These are phyloP conservation scores for Rhodotorula paludigena DNA, from an alignment of 768 basidiomycete species.

Conservation along the genomic window DNA sequence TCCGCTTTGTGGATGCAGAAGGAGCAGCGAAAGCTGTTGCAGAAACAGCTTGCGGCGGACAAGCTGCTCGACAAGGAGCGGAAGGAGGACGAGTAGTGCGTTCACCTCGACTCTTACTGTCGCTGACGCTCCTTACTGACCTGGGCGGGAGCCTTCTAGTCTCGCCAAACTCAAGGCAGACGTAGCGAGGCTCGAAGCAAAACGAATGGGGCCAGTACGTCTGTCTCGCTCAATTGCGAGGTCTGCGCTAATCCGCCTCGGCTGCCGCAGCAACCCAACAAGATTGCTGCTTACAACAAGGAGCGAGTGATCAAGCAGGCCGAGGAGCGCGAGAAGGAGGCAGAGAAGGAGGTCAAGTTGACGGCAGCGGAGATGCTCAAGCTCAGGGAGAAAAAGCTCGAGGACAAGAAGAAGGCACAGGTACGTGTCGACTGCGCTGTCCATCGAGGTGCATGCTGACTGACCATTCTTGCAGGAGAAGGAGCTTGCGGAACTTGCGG, in stretches of 20 bases:
- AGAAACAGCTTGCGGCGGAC: not conserved
- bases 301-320: not conserved
- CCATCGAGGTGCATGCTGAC: not conserved
- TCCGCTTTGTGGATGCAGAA: too few species aligned
- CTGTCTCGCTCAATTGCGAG: too few species aligned
- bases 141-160: not conserved
- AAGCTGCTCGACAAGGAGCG: not conserved
- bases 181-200: conserved; percentile 13
- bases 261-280: not conserved
- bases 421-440: not conserved
- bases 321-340: not conserved
- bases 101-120: not conserved
- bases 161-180: conserved; percentile 18
- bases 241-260: not conserved
- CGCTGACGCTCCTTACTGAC: not conserved
- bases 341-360: not conserved
- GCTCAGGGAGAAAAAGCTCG: conserved; percentile 5
- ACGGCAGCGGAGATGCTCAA: conserved; percentile 18
- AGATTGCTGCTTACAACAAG: not conserved
- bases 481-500: not conserved
- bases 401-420: conserved; percentile 6
- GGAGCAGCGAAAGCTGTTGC: not conserved
- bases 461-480: not conserved
- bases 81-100: conserved; percentile 8
- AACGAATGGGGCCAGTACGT: not conserved